These are phyloP conservation scores for Neopestalotiopsis sp. DNA, from an alignment of 2,329 filamentous ascomycete genomes.

Conservation along the genomic window DNA sequence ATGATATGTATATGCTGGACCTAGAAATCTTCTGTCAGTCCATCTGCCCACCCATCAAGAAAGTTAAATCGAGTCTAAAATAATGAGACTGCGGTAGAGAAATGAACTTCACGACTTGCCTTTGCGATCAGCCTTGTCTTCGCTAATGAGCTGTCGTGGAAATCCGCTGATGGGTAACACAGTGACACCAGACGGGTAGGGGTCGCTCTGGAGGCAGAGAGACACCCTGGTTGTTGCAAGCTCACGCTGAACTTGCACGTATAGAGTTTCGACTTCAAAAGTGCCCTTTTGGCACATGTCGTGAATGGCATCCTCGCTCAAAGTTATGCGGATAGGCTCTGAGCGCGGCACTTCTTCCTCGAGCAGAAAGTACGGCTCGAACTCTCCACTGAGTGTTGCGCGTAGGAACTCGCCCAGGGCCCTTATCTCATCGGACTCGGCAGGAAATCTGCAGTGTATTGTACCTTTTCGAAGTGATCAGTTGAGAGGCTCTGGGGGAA, in stretches of 20 bases:
- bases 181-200: constrained; percentile 33
- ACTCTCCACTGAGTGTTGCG: constrained; percentile 33
- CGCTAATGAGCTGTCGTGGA: constrained; percentile 34
- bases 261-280: constrained; percentile 33
- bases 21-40: background rate
- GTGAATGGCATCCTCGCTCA: constrained; percentile 31
- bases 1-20: constrained; percentile 3
- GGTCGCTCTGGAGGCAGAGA: constrained; percentile 30
- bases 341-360: constrained; percentile 29
- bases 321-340: constrained; percentile 30
- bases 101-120: background rate
- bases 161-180: constrained; percentile 37
- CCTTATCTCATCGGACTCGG: constrained; percentile 33
- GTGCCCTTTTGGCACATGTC: constrained; percentile 37
- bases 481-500: background rate
- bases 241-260: constrained; percentile 29
- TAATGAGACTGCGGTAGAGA: background rate
- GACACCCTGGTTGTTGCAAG: constrained; percentile 32
- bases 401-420: constrained; percentile 37
- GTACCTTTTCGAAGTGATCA: constrained; percentile 25
- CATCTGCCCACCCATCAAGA: background rate
- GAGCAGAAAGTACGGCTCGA: constrained; percentile 37
- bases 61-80: background rate
- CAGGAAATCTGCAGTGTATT: constrained; percentile 35
- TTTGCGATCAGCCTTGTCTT: constrained; percentile 26